These are phyloP conservation scores for Morella rubra DNA, from an alignment of 306 rosid species.

Conservation along the genomic window DNA sequence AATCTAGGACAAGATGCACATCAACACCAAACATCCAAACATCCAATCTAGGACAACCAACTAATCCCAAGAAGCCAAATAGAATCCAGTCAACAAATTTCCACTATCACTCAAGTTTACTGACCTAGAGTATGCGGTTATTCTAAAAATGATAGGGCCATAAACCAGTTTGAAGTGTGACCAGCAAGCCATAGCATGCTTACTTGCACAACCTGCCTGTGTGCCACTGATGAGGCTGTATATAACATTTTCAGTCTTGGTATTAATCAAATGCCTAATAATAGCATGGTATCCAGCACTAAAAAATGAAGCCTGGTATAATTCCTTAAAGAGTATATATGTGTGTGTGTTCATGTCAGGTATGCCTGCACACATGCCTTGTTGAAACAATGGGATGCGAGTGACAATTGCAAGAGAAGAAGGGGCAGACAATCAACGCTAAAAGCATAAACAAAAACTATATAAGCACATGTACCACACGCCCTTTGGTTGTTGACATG, in stretches of 20 bases:
- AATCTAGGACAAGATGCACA: conserved; percentile 4
- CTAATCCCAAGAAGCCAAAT: conserved; percentile 11
- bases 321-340: not conserved
- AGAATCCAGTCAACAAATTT: conserved; percentile 3
- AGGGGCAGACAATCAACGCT: not conserved
- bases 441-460: conserved; percentile 16
- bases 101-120: not conserved
- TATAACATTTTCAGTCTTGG: not conserved
- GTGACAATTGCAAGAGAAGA: not conserved
- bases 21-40: conserved; percentile 7
- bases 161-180: conserved; percentile 10
- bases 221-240: not conserved
- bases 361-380: not conserved
- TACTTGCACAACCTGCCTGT: not conserved
- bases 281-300: not conserved
- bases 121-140: not conserved
- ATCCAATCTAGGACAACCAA: conserved; percentile 11
- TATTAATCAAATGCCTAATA: not conserved
- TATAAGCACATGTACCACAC: conserved; percentile 63
- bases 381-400: not conserved
- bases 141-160: not conserved
- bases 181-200: conserved; percentile 7
- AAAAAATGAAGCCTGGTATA: not conserved
- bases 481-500: conserved; percentile 83
- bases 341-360: not conserved